Conservation (phyloP, 2,329 filamentous ascomycete genomes). For the Verticillium isaacii region DNA sequence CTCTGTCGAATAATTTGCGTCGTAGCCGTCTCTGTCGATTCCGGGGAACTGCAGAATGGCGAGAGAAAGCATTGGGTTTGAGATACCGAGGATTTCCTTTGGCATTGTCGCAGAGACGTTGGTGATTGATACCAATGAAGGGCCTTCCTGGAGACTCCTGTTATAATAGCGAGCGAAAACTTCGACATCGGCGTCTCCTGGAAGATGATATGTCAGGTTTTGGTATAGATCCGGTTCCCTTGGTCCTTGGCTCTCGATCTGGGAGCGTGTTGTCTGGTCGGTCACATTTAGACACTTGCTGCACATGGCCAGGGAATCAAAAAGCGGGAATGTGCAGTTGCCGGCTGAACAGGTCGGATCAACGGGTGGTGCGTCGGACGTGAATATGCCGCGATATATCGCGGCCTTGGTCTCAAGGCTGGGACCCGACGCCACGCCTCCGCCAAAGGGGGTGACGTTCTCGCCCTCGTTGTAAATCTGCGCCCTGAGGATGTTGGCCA, state of each 20-base stretch:
- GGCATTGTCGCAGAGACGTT: background rate
- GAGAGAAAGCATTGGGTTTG: background rate
- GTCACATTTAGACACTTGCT: conserved; percentile 1
- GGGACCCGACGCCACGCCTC: background rate
- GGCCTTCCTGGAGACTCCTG: background rate
- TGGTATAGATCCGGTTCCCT: background rate
- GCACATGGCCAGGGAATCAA: background rate
- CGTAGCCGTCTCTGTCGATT: conserved; percentile 1
- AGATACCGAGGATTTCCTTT: background rate
- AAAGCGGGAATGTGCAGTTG: background rate
- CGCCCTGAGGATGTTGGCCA: background rate
- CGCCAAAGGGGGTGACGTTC: background rate
- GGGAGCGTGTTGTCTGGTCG: background rate
- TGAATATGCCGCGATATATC: background rate
- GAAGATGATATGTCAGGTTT: background rate
- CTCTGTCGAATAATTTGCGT: background rate
- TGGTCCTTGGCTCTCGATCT: no score
- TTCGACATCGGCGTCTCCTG: background rate
- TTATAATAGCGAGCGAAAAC: background rate
- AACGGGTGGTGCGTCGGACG: background rate
- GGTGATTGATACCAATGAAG: background rate
- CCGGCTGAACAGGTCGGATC: background rate
- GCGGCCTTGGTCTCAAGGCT: background rate
- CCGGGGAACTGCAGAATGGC: conserved; percentile 1
- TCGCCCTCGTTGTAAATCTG: background rate